Conservation (phyloP, 208 protist species). For the Perkinsela sp. region DNA sequence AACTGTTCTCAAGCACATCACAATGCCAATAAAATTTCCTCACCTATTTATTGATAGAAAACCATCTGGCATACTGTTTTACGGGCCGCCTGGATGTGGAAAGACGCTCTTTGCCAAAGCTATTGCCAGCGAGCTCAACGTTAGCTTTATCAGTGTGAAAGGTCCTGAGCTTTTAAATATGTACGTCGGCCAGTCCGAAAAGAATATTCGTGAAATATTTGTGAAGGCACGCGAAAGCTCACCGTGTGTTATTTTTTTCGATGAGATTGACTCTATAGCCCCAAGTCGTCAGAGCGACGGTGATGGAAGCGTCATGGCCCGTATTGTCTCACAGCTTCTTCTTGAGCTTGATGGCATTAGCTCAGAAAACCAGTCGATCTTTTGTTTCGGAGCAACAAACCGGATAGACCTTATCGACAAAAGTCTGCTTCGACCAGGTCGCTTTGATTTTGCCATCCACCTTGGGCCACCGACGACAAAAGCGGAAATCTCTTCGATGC, state of each 20-base stretch:
- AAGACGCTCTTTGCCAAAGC: conserved; percentile 76
- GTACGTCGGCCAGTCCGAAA: conserved; percentile 70
- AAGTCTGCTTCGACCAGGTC: conserved; percentile 61
- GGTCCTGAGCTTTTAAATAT: conserved; percentile 74
- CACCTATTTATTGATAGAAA: conserved; percentile 73
- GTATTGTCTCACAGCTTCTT: conserved; percentile 67
- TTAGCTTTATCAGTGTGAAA: conserved; percentile 78
- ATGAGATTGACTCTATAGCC: conserved; percentile 64
- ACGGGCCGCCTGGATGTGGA: conserved; percentile 67
- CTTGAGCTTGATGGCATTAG: conserved; percentile 57
- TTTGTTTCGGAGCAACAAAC: conserved; percentile 70
- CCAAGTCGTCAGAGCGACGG: conserved; percentile 49
- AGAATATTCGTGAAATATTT: conserved; percentile 58
- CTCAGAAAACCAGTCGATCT: conserved; percentile 37
- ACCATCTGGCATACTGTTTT: conserved; percentile 49
- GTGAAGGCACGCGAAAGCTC: conserved; percentile 44
- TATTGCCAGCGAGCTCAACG: conserved; percentile 65
- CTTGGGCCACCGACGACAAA: conserved; percentile 34
- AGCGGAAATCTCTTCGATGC: conserved; percentile 10
- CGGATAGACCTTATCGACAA: conserved; percentile 61
- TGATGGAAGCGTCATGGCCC: conserved; percentile 68
- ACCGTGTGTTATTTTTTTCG: conserved; percentile 75
- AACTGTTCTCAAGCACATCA: conserved; percentile 90
- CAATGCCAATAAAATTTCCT: conserved; percentile 97
- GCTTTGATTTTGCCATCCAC: conserved; percentile 63